phyloP scores from a whole-genome alignment of 495 filamentous ascomycete genomes.

The Penicillium canescens region DNA sequence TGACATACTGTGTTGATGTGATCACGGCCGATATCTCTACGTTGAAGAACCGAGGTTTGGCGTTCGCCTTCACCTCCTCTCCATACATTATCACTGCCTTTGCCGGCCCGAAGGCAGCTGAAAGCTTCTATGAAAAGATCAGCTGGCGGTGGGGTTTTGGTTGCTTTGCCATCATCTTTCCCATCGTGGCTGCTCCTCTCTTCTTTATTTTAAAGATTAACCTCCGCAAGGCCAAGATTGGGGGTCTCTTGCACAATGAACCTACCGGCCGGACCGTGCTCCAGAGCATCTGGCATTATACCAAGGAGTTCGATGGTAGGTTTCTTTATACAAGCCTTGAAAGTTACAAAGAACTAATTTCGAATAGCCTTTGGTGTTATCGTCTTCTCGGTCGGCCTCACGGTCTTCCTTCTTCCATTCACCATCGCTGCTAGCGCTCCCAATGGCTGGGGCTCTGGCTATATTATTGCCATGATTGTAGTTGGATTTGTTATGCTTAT shows the following conservation, averaged over 20 bases:
- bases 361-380: conserved; percentile 49
- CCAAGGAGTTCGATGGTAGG: conserved; percentile 56
- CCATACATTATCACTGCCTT: conserved; percentile 49
- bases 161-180: conserved; percentile 57
- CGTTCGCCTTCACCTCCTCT: conserved; percentile 57
- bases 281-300: conserved; percentile 48
- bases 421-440: conserved; percentile 43
- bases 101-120: conserved; percentile 28
- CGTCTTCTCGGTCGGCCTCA: conserved; percentile 54
- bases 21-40: conserved; percentile 62
- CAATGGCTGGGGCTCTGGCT: conserved; percentile 44
- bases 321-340: background rate
- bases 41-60: conserved; percentile 58
- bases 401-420: conserved; percentile 61
- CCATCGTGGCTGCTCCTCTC: conserved; percentile 51
- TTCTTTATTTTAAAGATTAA: conserved; percentile 48
- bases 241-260: conserved; percentile 27
- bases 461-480: conserved; percentile 56
- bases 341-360: conserved; percentile 1
- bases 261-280: conserved; percentile 36
- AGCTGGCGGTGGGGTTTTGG: conserved; percentile 61
- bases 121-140: conserved; percentile 45
- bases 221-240: conserved; percentile 51
- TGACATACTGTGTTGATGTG: conserved; percentile 53
- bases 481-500: conserved; percentile 54